Base-by-base conservation (phyloP, 805 yeast genomes). In the Ogataea parapolymorpha region DNA sequence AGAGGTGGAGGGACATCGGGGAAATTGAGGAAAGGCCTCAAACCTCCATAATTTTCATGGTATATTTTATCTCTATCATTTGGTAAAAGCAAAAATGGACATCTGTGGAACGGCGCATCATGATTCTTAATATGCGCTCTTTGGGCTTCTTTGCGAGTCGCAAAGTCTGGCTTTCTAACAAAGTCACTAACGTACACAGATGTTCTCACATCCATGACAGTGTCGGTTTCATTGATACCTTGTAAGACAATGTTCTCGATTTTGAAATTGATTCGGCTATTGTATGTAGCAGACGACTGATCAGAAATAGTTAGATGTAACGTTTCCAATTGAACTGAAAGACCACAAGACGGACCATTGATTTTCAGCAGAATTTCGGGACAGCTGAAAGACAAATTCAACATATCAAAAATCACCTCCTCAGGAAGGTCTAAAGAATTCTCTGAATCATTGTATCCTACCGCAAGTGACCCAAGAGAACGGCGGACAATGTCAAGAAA, bases 71-170 rank as follows among this genome's bases (percentile, higher is more conserved):
- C 74, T 29, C 81, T 73, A 11, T 65, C 63, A 11, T 71, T 69
- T 6, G 70, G 71, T 3, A 75, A 72, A 7, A 91, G 58, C 22
- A 91, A 60, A 57, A 88, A 90, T 0, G 93, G 82, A 15, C 80
- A 68, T 41, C 99, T 65, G 50, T 87, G 93, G 47, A 79, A 88
- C 0, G 96, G 88, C 0, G 85, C 84, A 67, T 93, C 99, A 52
- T 87, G 85, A 6, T 67, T 49, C 14, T 75, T 64, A 2, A 90
- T 62, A 59, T 85, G 95, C 2, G 68, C 67, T 38, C 80, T 80
- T 57, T 90, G 96, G 14, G 63, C 54, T 8, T 56, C 53, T 37
- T 77, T 62, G 31, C 75, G 73, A 10, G 71, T 70, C 0, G 57
- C 58, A 46, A 72, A 72, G 44, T 77, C 66, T 10, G 66, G 61